These are phyloP conservation scores for Daldinia childiae DNA, from an alignment of 495 filamentous ascomycete species.

Conservation along the genomic window DNA sequence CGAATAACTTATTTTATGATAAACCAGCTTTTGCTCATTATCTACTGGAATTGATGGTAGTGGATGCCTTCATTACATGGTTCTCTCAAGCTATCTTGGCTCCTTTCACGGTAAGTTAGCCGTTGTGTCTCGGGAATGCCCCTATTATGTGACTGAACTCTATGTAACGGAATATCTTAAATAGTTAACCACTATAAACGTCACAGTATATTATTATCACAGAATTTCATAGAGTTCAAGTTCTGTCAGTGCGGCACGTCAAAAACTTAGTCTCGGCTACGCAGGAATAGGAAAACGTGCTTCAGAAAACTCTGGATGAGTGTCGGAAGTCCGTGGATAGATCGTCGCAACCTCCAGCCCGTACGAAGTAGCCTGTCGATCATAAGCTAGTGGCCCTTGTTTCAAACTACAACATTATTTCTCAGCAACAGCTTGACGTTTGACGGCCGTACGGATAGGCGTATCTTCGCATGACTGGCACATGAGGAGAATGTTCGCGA, in stretches of 20 bases:
- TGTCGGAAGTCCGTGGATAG: conserved; percentile 34
- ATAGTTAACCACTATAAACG: background rate
- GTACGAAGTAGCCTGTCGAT: background rate
- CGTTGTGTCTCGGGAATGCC: background rate
- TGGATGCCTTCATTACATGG: conserved; percentile 1
- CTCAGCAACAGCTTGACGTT: background rate
- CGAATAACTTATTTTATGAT: background rate
- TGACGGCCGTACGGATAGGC: conserved; percentile 3
- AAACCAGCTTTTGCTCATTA: background rate
- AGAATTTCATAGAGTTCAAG: conserved; percentile 19
- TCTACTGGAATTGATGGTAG: background rate
- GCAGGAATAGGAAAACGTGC: background rate
- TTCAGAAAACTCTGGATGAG: conserved; percentile 18
- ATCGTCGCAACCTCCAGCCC: conserved; percentile 2
- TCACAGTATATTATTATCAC: background rate
- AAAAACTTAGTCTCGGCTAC: conserved; percentile 26
- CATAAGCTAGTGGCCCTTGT: background rate
- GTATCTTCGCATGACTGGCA: conserved; percentile 5
- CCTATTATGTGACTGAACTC: conserved; percentile 26
- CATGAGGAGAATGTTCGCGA: conserved; percentile 5
- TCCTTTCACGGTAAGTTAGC: background rate
- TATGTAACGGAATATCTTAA: conserved; percentile 5
- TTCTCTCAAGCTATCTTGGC: conserved; percentile 5
- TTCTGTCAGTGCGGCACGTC: conserved; percentile 19
- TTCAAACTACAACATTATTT: background rate